phyloP scores from a whole-genome alignment of 2,329 filamentous ascomycete genomes.

The Apiospora saccharicola region DNA sequence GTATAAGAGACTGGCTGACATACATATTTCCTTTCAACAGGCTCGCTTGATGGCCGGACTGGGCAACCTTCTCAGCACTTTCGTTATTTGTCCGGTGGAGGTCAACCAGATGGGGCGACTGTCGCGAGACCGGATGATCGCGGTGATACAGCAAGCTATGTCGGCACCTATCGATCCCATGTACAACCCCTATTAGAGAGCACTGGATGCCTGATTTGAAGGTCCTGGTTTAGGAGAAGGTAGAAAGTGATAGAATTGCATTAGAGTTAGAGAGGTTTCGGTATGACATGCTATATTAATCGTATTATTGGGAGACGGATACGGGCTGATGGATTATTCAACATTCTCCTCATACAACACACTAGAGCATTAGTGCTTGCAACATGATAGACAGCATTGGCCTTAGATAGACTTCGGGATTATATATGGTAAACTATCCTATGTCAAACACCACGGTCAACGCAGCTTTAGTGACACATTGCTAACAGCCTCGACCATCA shows the following conservation, averaged over 20 bases:
- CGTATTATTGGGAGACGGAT: not conserved
- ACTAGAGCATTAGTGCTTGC: not conserved
- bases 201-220: not conserved
- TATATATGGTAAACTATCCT: not conserved
- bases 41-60: not conserved
- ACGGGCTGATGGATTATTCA: not conserved
- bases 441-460: too few species aligned
- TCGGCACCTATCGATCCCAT: not conserved
- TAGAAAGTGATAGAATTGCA: not conserved
- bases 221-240: too few species aligned
- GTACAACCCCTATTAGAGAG: not conserved
- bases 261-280: not conserved
- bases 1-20: not conserved
- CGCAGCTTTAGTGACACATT: too few species aligned
- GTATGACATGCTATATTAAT: not conserved
- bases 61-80: not conserved
- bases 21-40: not conserved
- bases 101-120: not conserved
- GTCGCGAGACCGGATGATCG: not conserved
- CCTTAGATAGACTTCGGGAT: not conserved
- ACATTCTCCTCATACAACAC: not conserved
- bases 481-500: too few species aligned
- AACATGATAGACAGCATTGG: not conserved
- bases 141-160: constrained; percentile 11
- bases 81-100: not conserved